phyloP scores from a whole-genome alignment of 352 stramenopile species.

The Phytophthora litchii region DNA sequence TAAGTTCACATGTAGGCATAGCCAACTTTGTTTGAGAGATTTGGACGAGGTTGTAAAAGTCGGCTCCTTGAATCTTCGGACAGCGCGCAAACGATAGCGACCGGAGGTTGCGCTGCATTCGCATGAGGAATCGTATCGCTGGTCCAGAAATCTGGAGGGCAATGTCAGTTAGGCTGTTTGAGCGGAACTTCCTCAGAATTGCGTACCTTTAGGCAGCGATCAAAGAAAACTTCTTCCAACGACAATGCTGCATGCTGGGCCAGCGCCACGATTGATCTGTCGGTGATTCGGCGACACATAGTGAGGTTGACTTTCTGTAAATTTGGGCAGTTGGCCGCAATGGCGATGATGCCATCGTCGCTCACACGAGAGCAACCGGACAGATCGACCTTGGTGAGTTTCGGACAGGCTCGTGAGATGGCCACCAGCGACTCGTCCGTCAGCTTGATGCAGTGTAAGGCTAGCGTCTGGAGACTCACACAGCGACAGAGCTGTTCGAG shows the following conservation, averaged over 20 bases:
- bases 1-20: conserved; percentile 33
- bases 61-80: conserved; percentile 54
- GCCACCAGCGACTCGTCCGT: conserved; percentile 50
- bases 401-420: conserved; percentile 45
- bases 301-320: conserved; percentile 74
- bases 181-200: neutral
- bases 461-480: conserved; percentile 39
- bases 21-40: conserved; percentile 5
- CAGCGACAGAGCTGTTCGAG: conserved; percentile 51
- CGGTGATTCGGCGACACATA: conserved; percentile 83
- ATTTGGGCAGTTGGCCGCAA: conserved; percentile 53
- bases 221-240: conserved; percentile 44
- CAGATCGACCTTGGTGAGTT: conserved; percentile 65
- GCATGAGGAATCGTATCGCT: conserved; percentile 61
- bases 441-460: conserved; percentile 80
- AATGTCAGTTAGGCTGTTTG: conserved; percentile 1
- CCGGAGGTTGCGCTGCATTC: conserved; percentile 50
- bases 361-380: conserved; percentile 76
- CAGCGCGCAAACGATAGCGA: conserved; percentile 69
- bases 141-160: conserved; percentile 59
- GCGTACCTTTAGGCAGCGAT: conserved; percentile 71
- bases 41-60: conserved; percentile 45
- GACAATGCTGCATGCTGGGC: conserved; percentile 45
- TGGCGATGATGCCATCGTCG: conserved; percentile 76
- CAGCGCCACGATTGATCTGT: conserved; percentile 64